Evolutionary conservation across 306 rosid species (phyloP).

Genomic region (Lathyrus aphaca): DNA sequence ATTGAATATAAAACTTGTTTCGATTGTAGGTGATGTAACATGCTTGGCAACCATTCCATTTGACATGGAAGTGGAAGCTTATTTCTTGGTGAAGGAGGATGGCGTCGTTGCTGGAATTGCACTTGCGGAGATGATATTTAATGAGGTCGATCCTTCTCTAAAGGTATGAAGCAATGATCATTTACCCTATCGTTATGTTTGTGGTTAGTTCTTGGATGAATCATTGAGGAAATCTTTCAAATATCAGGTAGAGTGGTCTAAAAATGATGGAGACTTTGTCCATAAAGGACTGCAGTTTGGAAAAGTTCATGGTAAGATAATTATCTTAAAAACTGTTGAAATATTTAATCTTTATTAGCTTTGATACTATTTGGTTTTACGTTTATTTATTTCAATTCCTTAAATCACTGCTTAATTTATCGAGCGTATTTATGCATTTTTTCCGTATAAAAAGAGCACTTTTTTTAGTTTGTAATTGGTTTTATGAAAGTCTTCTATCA

Average conservation of each 20-base stretch:
- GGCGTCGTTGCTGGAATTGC: constrained; percentile 83
- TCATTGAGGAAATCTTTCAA: constrained; percentile 31
- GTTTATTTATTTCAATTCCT: too few relatives aligned
- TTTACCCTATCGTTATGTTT: constrained; percentile 35
- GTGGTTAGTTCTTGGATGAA: constrained; percentile 34
- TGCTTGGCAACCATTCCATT: constrained; percentile 79
- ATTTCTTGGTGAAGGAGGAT: constrained; percentile 89
- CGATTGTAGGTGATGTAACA: constrained; percentile 76
- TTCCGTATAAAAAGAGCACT: too few relatives aligned
- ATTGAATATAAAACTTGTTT: constrained; percentile 35
- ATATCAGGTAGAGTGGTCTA: constrained; percentile 85
- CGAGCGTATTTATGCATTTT: too few relatives aligned
- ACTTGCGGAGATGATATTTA: constrained; percentile 80
- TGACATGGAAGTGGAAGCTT: constrained; percentile 85
- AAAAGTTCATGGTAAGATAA: constrained; percentile 73
- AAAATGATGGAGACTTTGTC: constrained; percentile 75
- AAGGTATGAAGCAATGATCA: constrained; percentile 50
- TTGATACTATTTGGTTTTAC: too few relatives aligned
- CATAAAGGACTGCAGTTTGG: constrained; percentile 82
- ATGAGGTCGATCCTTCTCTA: constrained; percentile 84
- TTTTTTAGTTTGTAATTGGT: constrained; percentile 26
- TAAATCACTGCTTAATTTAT: too few relatives aligned
- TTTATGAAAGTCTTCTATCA: constrained; percentile 26
- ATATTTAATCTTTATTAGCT: too few relatives aligned
- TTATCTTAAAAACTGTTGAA: not conserved